Conservation (phyloP, 805 yeast genomes). For the Nakazawaea holstii region DNA sequence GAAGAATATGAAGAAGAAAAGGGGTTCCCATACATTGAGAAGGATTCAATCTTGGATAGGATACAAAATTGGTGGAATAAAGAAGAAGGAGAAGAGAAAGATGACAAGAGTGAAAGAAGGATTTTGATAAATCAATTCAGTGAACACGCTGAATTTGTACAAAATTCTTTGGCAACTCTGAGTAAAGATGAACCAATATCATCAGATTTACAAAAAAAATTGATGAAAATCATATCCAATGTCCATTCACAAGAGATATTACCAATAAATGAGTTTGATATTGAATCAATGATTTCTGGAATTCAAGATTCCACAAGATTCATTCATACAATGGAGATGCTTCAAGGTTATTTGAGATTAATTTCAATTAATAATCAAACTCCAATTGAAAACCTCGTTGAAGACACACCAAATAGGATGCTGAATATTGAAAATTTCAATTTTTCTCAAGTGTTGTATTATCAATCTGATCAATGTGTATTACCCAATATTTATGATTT, state of each 20-base stretch:
- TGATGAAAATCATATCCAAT: no score
- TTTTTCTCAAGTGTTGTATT: slow-evolving; percentile 16
- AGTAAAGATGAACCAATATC: no score
- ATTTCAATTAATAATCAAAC: no score
- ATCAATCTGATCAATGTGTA: slow-evolving; percentile 25
- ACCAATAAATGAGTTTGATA: no score
- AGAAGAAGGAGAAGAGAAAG: not conserved
- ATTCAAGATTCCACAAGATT: no score
- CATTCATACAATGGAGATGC: no score
- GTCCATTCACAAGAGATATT: no score
- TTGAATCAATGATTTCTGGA: no score
- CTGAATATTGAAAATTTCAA: slow-evolving; percentile 19
- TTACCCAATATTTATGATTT: slow-evolving; percentile 20
- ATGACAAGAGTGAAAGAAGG: not conserved
- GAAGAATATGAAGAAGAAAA: slow-evolving; percentile 12
- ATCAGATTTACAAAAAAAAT: no score
- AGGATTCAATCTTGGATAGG: not conserved
- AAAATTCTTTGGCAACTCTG: no score
- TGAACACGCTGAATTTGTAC: no score
- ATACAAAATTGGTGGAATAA: slow-evolving; percentile 3
- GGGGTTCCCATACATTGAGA: not conserved
- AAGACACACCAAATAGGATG: slow-evolving; percentile 23
- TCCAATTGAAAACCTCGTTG: no score
- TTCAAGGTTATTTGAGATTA: not conserved
- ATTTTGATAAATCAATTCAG: not conserved